A percentile compares a stretch with the other conserved stretches of the same genome.
These are phyloP conservation scores for Candida vaughaniae DNA, from an alignment of 805 yeast genomes.

Conservation along the genomic window DNA sequence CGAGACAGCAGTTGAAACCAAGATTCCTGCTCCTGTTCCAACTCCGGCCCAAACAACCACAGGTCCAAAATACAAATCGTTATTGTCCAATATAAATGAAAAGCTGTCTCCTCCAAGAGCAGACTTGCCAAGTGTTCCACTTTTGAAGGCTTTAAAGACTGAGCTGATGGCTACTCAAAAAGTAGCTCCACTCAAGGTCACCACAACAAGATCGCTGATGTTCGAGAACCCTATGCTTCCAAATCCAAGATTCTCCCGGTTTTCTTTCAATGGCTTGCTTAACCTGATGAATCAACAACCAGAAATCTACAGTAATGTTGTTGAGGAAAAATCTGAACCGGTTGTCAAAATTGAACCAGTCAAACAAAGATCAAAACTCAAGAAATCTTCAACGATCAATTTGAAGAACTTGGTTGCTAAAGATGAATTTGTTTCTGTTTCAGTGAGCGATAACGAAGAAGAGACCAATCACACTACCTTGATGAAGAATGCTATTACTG, in stretches of 20 bases:
- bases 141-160: background rate
- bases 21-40: background rate
- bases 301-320: conserved; percentile 8
- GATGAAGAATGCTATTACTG: conserved; percentile 12
- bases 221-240: conserved; percentile 29
- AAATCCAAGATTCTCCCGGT: conserved; percentile 42
- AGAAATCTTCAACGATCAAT: conserved; percentile 22
- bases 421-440: conserved; percentile 22
- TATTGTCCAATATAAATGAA: conserved; percentile 6
- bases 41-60: background rate
- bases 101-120: background rate
- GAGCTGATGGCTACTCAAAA: background rate
- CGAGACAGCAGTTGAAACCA: background rate
- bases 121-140: background rate
- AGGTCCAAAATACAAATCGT: conserved; percentile 9
- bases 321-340: background rate
- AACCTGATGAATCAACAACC: conserved; percentile 13
- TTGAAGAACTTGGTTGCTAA: conserved; percentile 30
- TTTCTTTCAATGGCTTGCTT: conserved; percentile 40
- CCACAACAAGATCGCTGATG: conserved; percentile 2
- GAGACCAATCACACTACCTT: conserved; percentile 13
- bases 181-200: conserved; percentile 1
- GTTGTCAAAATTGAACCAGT: background rate
- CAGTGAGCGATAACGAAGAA: conserved; percentile 13
- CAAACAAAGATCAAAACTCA: conserved; percentile 12